Evolutionary conservation across 768 basidiomycete genomes (phyloP).

Genomic region (Trametes gibbosa): DNA sequence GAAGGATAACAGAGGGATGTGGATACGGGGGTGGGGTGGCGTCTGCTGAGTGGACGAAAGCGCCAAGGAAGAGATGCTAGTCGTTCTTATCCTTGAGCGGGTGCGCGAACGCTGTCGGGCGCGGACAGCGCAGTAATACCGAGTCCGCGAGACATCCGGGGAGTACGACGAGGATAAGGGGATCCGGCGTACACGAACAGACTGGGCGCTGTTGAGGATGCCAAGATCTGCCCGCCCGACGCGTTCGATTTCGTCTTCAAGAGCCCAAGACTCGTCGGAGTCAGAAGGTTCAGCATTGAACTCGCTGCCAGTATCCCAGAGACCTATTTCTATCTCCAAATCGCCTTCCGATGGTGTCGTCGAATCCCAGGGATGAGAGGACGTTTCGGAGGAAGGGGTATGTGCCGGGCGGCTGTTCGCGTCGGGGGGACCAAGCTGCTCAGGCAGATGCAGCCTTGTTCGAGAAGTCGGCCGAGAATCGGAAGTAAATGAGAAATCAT

Average conservation of each 20-base stretch:
- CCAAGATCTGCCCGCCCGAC: slow-evolving; percentile 18
- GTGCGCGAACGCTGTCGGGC: slow-evolving; percentile 14
- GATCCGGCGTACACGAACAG: background rate
- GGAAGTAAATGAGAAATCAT: slow-evolving; percentile 8
- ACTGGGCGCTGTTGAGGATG: background rate
- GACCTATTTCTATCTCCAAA: slow-evolving; percentile 20
- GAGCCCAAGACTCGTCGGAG: slow-evolving; percentile 17
- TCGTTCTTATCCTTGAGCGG: slow-evolving; percentile 12
- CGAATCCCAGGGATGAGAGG: background rate
- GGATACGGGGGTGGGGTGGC: slow-evolving; percentile 32
- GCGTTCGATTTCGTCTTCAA: slow-evolving; percentile 24
- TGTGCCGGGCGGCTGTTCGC: background rate
- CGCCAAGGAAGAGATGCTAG: slow-evolving; percentile 4
- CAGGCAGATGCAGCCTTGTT: background rate
- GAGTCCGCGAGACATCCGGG: background rate
- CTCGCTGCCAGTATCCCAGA: slow-evolving; percentile 24
- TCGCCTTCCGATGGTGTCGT: slow-evolving; percentile 6
- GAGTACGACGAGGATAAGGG: background rate
- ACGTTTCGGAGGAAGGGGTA: background rate
- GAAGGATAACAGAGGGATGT: slow-evolving; percentile 38
- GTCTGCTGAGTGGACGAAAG: background rate
- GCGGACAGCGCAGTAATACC: background rate
- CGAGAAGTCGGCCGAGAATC: slow-evolving; percentile 6
- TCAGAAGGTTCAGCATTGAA: background rate
- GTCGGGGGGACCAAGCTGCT: background rate